Base-by-base conservation (phyloP, 768 basidiomycete species). In the Russula sp. region DNA sequence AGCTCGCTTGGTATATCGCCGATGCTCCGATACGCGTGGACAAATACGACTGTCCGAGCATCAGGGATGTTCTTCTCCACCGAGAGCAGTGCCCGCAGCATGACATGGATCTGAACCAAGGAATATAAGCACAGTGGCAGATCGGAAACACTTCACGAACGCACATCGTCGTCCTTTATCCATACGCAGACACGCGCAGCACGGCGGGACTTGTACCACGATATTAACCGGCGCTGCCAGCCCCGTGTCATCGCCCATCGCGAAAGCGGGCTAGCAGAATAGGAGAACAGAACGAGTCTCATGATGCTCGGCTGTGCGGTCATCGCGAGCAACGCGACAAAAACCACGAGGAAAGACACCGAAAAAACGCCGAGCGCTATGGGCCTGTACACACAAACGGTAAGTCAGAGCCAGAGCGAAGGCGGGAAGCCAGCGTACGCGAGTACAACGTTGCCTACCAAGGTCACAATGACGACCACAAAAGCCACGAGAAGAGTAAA, bases 111-210 rank as follows among this genome's bases (percentile, higher is more conserved):
- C 67, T 68, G 13, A 39, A 35, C 45, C 16, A 39, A n/a, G 35
- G 2, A 16, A 44, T 18, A 39, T 20, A 37, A 34, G 18, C 22
- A 34, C 27, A 7, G 6, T 4, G 44, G 16, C 18, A 39, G 3
- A 27, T 27, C 20, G 20, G 10, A 53, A 13, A n/a, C 2, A 34
- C 2, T 49, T 45, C 14, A 6, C 27, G 37, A 47, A 48, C 65
- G 42, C 56, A 66, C 67, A 22, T 68, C 61, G 42, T 68, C 67
- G 14, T 62, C 45, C 55, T 68, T 68, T n/a, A 66, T 63, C 67
- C 67, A 68, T 27, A 68, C 61, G 27, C 67, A 68, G 16, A 63
- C 51, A 18, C 54, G 65, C 14, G 65, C 64, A 22, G 49, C 58
- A 50, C 67, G 61, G 9, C 58, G 55, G 2, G 61, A 55, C 44